Evolutionary conservation across 2,329 filamentous ascomycete species (phyloP).

Genomic region (Colletotrichum theobromicola): DNA sequence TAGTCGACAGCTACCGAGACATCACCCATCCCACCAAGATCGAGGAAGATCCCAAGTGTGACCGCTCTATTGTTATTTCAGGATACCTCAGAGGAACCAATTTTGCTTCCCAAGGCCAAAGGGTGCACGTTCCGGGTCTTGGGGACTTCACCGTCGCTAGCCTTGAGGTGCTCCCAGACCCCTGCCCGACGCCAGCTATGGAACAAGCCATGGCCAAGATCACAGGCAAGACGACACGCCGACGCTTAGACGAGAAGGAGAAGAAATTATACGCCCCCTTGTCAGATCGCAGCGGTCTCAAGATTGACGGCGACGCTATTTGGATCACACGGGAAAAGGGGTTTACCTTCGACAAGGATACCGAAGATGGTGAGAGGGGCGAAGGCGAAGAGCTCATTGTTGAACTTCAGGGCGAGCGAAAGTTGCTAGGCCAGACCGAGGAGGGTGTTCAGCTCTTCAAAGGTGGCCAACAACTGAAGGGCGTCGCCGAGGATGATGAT

Average conservation of each 20-base stretch:
- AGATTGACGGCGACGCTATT: constrained; percentile 96
- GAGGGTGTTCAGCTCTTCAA: constrained; percentile 86
- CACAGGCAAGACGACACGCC: constrained; percentile 80
- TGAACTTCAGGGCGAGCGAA: constrained; percentile 82
- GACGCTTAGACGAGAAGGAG: constrained; percentile 92
- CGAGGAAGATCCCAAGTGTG: constrained; percentile 87
- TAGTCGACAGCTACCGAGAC: constrained; percentile 94
- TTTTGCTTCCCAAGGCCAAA: constrained; percentile 82
- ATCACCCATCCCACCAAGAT: constrained; percentile 92
- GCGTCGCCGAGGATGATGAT: constrained; percentile 58
- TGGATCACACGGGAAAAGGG: constrained; percentile 79
- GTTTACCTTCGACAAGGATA: constrained; percentile 75
- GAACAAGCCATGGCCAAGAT: constrained; percentile 86
- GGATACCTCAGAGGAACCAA: constrained; percentile 96
- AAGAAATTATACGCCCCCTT: constrained; percentile 96
- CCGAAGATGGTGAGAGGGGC: constrained; percentile 77
- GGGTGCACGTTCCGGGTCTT: constrained; percentile 90
- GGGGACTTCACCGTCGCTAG: constrained; percentile 85
- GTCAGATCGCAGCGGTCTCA: constrained; percentile 94
- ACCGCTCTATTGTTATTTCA: constrained; percentile 88
- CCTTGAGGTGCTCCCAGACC: constrained; percentile 90
- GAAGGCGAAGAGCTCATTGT: constrained; percentile 95
- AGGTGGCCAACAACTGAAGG: constrained; percentile 72
- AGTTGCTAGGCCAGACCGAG: constrained; percentile 81
- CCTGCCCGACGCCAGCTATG: constrained; percentile 91